Evolutionary conservation across 345 rosid species (phyloP), one percentile per base, ranked within the genome.

Genomic region (Psidium friedrichsthalianum): DNA sequence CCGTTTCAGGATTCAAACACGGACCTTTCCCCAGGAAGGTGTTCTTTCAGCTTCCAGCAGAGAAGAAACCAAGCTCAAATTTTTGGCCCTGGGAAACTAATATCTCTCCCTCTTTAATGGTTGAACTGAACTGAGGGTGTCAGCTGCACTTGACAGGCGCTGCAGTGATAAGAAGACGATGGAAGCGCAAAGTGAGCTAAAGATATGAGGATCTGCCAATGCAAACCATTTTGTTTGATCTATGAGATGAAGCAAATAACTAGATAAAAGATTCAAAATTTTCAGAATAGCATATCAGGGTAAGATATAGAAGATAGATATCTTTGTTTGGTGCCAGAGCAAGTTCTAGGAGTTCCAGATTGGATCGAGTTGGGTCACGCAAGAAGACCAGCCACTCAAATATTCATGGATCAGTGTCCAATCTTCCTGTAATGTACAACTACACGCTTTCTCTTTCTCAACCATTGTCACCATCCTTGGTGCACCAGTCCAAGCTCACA

Each of bases 21-120:
- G 84, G 83, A 86, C 91, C 93, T 86, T 11, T 91, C 80, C 93
- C 94, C 27, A 86, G 27, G 42, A 90, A 90, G 74, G 86, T 85
- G 2, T 84, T 89, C 16, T 32, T 56, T 24, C 86, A 84, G 53
- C 83, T 74, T 56, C 24, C 49, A 0, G 84, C 87, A 78, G 89
- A 86, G 54, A 84, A 89, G 87, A 86, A 86, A 2, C 86, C 90
- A 7, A 82, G 88, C 80, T 69, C 84, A 36, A 88, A 88, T 47
- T 16, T 82, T 22, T 47, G 56, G 69, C 76, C 27, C 10, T 32
- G 44, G 42, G 88, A 88, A 40, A 85, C 76, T 40, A 86, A 58
- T 27, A 83, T 86, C 55, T 83, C 85, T 1, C 84, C 58, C 32
- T 54, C 49, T 74, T 22, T 27, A 10, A 74, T 1, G 85, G n/a